Conservation (phyloP, 78 protist genomes). For the Dictyostelium purpureum region DNA sequence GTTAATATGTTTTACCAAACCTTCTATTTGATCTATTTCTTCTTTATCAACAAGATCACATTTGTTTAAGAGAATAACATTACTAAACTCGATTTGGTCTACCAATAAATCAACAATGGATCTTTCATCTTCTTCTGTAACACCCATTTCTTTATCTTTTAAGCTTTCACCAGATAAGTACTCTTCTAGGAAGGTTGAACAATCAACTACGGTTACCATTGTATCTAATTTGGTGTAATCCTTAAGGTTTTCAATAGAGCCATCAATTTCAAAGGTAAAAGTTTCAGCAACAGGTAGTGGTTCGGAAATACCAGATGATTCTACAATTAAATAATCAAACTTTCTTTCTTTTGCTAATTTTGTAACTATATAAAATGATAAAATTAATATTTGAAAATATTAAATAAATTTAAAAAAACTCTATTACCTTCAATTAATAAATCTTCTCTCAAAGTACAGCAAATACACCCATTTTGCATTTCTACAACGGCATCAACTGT, state of each 20-base stretch:
- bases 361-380: too few species aligned
- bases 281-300: constrained; percentile 96
- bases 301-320: constrained; percentile 86
- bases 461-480: constrained; percentile 96
- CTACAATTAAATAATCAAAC: constrained; percentile 79
- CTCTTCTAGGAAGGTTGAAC: constrained; percentile 41
- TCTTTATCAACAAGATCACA: constrained; percentile 24
- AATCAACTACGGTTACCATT: constrained; percentile 80
- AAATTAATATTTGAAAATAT: too few species aligned
- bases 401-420: too few species aligned
- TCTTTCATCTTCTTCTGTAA: constrained; percentile 65
- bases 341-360: constrained; percentile 53
- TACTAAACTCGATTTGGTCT: constrained; percentile 95
- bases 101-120: constrained; percentile 84
- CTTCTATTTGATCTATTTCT: not conserved
- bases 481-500: constrained; percentile 85
- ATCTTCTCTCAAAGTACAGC: constrained; percentile 95
- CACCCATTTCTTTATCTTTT: constrained; percentile 38
- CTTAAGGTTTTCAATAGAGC: not conserved
- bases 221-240: constrained; percentile 65
- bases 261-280: constrained; percentile 75
- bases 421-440: constrained; percentile 87
- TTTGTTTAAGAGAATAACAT: constrained; percentile 94
- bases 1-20: constrained; percentile 35
- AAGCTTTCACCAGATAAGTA: constrained; percentile 12